These are phyloP conservation scores for Copromyces sp. DNA, from an alignment of 495 filamentous ascomycete species.

Conservation along the genomic window DNA sequence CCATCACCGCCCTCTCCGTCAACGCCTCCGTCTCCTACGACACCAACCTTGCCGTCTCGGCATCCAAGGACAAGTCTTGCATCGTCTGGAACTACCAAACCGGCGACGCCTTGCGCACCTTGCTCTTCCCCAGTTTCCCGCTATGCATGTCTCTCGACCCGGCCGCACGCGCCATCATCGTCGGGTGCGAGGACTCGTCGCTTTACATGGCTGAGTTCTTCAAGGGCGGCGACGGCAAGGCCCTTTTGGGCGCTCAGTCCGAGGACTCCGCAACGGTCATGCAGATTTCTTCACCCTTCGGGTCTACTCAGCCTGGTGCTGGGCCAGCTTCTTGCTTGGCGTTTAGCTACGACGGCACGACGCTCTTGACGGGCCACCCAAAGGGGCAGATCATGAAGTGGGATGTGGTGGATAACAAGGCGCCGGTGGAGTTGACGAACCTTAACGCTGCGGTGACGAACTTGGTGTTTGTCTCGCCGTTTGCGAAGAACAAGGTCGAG, in stretches of 20 bases:
- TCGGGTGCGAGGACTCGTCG: slow-evolving; percentile 73
- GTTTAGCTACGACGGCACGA: slow-evolving; percentile 74
- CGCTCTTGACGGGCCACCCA: slow-evolving; percentile 68
- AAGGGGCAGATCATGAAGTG: slow-evolving; percentile 70
- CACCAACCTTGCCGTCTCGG: slow-evolving; percentile 67
- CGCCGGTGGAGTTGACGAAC: slow-evolving; percentile 53
- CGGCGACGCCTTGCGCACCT: slow-evolving; percentile 64
- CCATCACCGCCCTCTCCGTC: slow-evolving; percentile 57
- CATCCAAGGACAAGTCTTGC: slow-evolving; percentile 69
- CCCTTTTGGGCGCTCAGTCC: slow-evolving; percentile 46
- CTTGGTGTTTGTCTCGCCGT: slow-evolving; percentile 51
- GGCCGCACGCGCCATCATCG: slow-evolving; percentile 70
- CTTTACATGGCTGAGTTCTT: slow-evolving; percentile 76
- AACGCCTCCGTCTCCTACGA: slow-evolving; percentile 53
- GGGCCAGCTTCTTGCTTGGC: slow-evolving; percentile 53
- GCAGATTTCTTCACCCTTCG: slow-evolving; percentile 53
- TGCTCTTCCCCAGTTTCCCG: slow-evolving; percentile 63
- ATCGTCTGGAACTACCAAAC: slow-evolving; percentile 84
- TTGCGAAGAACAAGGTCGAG: slow-evolving; percentile 1
- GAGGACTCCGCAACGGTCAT: slow-evolving; percentile 40
- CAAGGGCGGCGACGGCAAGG: slow-evolving; percentile 26
- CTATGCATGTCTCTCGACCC: slow-evolving; percentile 70
- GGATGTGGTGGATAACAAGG: slow-evolving; percentile 51
- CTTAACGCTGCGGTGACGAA: slow-evolving; percentile 74
- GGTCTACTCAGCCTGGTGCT: slow-evolving; percentile 40